Evolutionary conservation across 495 filamentous ascomycete genomes (phyloP).

Genomic region (Neurospora terricola): DNA sequence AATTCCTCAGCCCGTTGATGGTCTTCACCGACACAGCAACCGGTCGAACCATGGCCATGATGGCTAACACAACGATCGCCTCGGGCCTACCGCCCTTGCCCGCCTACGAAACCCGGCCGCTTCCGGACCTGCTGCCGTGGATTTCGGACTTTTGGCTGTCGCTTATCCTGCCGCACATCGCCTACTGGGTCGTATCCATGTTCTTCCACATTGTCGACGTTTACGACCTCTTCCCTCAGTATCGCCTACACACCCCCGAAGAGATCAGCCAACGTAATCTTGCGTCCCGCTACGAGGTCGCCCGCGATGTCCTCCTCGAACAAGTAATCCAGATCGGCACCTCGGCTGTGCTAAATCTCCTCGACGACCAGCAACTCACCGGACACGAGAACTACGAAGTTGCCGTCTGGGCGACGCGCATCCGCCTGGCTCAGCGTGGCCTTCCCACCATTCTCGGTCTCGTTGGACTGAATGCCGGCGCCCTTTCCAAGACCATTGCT

Average conservation of each 20-base stretch:
- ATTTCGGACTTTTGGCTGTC: conserved; percentile 73
- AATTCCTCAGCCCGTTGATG: not conserved
- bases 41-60: conserved; percentile 21
- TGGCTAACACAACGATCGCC: conserved; percentile 34
- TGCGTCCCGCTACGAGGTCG: conserved; percentile 69
- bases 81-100: conserved; percentile 66
- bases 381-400: conserved; percentile 78
- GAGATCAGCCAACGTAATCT: conserved; percentile 81
- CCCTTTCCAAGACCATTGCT: conserved; percentile 46
- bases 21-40: not conserved
- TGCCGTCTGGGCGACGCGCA: conserved; percentile 65
- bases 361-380: conserved; percentile 52
- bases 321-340: conserved; percentile 76
- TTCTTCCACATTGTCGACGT: conserved; percentile 79
- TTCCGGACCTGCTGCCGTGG: conserved; percentile 60
- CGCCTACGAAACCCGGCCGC: conserved; percentile 54
- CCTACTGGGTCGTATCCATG: conserved; percentile 82
- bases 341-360: conserved; percentile 48
- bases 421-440: conserved; percentile 59
- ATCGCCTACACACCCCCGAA: conserved; percentile 85
- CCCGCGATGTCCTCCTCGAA: conserved; percentile 79
- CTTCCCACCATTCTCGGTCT: conserved; percentile 49
- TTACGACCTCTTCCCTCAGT: conserved; percentile 72
- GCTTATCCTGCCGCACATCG: conserved; percentile 64
- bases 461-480: conserved; percentile 47